These are phyloP conservation scores for Euphrasia confusa DNA, from an alignment of 257 asterid species.

Conservation along the genomic window DNA sequence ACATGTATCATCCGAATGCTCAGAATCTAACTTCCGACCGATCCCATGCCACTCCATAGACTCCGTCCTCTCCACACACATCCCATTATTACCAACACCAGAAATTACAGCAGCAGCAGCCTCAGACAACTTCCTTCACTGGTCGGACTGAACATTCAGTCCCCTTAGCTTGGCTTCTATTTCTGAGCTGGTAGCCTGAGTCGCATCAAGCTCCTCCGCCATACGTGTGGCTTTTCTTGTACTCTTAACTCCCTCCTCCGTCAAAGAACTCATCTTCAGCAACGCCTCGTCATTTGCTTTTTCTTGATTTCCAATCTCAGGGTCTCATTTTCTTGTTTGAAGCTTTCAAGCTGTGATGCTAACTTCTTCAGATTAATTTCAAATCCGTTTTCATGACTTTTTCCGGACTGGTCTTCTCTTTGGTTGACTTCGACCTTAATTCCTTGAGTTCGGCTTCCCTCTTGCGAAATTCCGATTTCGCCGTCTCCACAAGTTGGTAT, in stretches of 20 bases:
- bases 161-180: constrained; percentile 70
- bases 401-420: constrained; percentile 24
- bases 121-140: constrained; percentile 94
- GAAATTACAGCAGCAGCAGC: constrained; percentile 73
- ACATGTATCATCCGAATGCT: constrained; percentile 44
- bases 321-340: constrained; percentile 52
- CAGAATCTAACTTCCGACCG: constrained; percentile 45
- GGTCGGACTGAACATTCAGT: constrained; percentile 73
- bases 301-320: constrained; percentile 53
- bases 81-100: constrained; percentile 39
- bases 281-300: constrained; percentile 37
- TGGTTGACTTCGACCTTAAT: constrained; percentile 35
- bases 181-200: constrained; percentile 55
- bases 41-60: constrained; percentile 43
- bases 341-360: constrained; percentile 30
- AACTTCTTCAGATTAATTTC: constrained; percentile 12
- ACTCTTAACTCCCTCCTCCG: constrained; percentile 48
- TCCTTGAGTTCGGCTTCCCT: constrained; percentile 55
- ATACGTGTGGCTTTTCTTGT: constrained; percentile 38
- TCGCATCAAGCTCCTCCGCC: constrained; percentile 60
- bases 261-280: constrained; percentile 34
- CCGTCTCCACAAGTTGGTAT: constrained; percentile 49
- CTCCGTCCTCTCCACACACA: constrained; percentile 39
- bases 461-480: constrained; percentile 39
- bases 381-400: constrained; percentile 22